A percentile compares a stretch with the other conserved stretches of the same genome.
Conservation (phyloP, 2,329 filamentous ascomycete species). For the Epicoccum nigrum region DNA sequence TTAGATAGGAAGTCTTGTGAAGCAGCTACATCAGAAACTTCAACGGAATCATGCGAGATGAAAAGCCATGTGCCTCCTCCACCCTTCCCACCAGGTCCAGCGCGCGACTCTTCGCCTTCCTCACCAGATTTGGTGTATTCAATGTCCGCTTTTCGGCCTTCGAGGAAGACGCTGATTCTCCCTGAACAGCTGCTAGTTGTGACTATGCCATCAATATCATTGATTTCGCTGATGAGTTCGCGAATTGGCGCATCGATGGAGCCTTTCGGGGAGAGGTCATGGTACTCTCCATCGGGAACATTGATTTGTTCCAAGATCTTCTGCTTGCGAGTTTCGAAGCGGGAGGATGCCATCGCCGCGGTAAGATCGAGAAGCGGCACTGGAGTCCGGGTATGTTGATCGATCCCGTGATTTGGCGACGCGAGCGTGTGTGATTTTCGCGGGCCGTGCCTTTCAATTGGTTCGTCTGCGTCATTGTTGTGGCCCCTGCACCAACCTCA, state of each 20-base stretch:
- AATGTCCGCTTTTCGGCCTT: conserved; percentile 65
- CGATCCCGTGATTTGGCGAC: conserved; percentile 31
- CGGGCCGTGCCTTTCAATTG: conserved; percentile 18
- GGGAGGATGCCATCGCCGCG: conserved; percentile 33
- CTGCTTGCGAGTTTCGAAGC: conserved; percentile 64
- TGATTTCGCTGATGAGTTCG: conserved; percentile 78
- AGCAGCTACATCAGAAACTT: conserved; percentile 22
- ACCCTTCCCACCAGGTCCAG: conserved; percentile 81
- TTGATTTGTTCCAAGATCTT: conserved; percentile 75
- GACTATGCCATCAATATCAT: conserved; percentile 74
- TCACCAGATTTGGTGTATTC: not conserved
- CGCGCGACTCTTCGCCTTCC: conserved; percentile 47
- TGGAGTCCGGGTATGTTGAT: not conserved
- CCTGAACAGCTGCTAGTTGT: conserved; percentile 95
- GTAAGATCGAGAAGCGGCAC: not conserved
- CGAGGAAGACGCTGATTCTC: conserved; percentile 83
- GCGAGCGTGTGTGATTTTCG: conserved; percentile 20
- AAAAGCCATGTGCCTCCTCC: conserved; percentile 80
- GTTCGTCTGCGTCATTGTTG: conserved; percentile 27
- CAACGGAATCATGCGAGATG: conserved; percentile 80
- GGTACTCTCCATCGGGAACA: conserved; percentile 72
- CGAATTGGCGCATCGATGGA: conserved; percentile 80
- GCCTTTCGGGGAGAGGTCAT: conserved; percentile 87
- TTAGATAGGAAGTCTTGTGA: conserved; percentile 24
- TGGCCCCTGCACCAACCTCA: conserved; percentile 20